Evolutionary conservation across 208 protist genomes (phyloP).

Genomic region (Leishmania tropica): DNA sequence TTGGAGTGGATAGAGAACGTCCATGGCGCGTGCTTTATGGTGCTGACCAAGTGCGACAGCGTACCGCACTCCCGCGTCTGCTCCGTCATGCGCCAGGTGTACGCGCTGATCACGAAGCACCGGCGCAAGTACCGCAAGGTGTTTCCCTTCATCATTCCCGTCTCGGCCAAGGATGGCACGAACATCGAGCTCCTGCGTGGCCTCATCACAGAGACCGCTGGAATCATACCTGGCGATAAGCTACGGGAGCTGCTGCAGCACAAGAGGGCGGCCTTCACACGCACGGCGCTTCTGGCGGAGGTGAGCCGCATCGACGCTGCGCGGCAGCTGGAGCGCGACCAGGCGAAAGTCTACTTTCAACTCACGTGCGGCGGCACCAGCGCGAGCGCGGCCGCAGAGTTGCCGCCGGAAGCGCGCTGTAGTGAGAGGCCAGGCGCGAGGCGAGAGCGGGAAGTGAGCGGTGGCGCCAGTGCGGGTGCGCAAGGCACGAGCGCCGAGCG

Average conservation of each 20-base stretch:
- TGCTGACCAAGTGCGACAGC: slow-evolving; percentile 91
- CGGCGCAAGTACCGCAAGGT: slow-evolving; percentile 87
- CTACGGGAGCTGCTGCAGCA: slow-evolving; percentile 70
- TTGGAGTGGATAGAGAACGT: slow-evolving; percentile 91
- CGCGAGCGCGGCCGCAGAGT: background rate
- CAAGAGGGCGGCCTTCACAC: slow-evolving; percentile 51
- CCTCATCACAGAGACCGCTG: slow-evolving; percentile 87
- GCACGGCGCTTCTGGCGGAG: slow-evolving; percentile 59
- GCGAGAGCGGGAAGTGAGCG: background rate
- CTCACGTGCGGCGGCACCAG: slow-evolving; percentile 2
- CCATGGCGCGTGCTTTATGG: slow-evolving; percentile 87
- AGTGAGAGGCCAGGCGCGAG: background rate
- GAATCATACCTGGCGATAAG: slow-evolving; percentile 83
- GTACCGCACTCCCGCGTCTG: slow-evolving; percentile 88
- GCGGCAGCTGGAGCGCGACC: slow-evolving; percentile 42
- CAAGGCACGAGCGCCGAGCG: background rate
- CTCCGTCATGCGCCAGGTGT: slow-evolving; percentile 90
- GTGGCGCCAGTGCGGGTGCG: background rate
- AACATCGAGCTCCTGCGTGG: slow-evolving; percentile 89
- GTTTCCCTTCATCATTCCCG: slow-evolving; percentile 87
- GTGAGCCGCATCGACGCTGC: slow-evolving; percentile 49
- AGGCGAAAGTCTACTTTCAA: slow-evolving; percentile 49
- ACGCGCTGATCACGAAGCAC: slow-evolving; percentile 84
- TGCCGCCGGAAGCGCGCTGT: background rate
- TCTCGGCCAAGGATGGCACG: slow-evolving; percentile 77